A percentile compares a stretch with the other conserved stretches of the same genome.
Conservation (phyloP, 257 asterid species). For the Petrea volubilis region DNA sequence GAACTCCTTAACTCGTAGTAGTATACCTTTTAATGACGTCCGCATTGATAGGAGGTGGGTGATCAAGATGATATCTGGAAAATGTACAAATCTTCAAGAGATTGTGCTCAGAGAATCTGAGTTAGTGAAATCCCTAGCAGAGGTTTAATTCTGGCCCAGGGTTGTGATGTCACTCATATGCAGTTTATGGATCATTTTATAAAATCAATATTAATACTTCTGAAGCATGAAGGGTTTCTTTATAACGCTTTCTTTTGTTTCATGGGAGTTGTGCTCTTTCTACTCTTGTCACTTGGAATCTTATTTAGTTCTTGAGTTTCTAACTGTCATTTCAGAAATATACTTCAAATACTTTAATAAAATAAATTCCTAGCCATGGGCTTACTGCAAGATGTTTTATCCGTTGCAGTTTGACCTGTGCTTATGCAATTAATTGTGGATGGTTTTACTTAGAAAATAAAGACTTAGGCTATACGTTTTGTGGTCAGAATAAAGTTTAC, state of each 20-base stretch:
- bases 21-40: conserved; percentile 27
- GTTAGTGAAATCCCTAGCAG: conserved; percentile 73
- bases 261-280: not conserved
- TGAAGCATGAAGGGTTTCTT: conserved; percentile 13
- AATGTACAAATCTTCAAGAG: conserved; percentile 56
- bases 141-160: conserved; percentile 52
- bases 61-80: conserved; percentile 83
- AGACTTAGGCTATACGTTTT: not conserved
- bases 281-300: not conserved
- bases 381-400: no score
- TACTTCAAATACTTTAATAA: no score
- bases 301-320: no score
- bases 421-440: no score
- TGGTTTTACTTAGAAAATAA: not conserved
- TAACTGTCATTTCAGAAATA: no score
- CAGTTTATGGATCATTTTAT: conserved; percentile 9
- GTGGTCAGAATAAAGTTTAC: conserved; percentile 10
- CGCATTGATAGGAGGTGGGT: conserved; percentile 85
- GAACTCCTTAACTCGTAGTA: conserved; percentile 11
- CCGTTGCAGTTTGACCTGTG: no score
- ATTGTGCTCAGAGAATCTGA: conserved; percentile 76
- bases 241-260: not conserved
- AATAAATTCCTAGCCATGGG: no score
- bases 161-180: conserved; percentile 25
- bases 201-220: conserved; percentile 11